Evolutionary conservation across 1,284 basidiomycete species (phyloP), one percentile per base, ranked within the genome.

Genomic region (Boletus semigastroideus): DNA sequence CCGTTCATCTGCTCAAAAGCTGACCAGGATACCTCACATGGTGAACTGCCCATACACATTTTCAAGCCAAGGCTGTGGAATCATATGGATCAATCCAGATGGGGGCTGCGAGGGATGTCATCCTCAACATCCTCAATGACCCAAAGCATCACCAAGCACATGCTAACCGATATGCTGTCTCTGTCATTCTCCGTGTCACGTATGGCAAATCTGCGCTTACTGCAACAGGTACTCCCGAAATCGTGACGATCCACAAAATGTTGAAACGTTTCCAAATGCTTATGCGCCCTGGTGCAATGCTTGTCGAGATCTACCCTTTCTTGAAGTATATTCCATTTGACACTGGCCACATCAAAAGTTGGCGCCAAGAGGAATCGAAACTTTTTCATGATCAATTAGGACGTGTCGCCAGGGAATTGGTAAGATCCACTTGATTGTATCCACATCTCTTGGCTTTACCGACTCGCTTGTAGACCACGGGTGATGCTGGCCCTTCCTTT

Each of bases 201-300:
- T 80, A 80, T 52, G 79, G 78, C 4, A 78, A 78, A 59, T 72
- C 70, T 0, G 72, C 71, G 1, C 68, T 71, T 10, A 77, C 76
- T 1, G 67, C 57, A 25, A 75, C 72, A 52, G 62, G 69, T 9
- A 76, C 77, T 40, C 70, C 70, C 0, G 77, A 79, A 47, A 73
- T 80, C 17, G 25, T 65, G 16, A 60, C 59, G 16, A 67, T 79
- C 27, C 72, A 73, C 34, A 64, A 66, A 33, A 68, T 68, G 50
- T 56, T 73, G 25, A 56, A 60, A 14, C 70, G 74, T 22, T 66
- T 80, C 41, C 70, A 73, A 31, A 60, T 48, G 22, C 59, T 72
- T 0, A 65, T 78, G 48, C 65, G 68, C 1, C 74, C 75, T 0
- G 76, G 76, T 9, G 62, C 67, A 3, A 64, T 72, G 45, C 36